Conservation (phyloP, 73 alveolate species). For the Tetrahymena thermophila region DNA sequence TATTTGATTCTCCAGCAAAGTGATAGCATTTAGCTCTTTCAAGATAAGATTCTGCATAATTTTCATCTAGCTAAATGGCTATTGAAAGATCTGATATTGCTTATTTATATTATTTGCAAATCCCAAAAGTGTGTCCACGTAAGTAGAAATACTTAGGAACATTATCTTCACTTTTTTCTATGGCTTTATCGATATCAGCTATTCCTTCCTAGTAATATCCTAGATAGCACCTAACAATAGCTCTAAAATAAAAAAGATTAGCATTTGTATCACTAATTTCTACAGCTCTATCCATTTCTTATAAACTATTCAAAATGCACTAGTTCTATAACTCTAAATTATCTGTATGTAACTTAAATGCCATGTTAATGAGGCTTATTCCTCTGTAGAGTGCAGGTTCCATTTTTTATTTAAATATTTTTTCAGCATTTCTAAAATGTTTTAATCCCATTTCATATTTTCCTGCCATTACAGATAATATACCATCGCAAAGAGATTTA, state of each 20-base stretch:
- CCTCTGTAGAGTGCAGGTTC: constrained; percentile 47
- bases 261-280: constrained; percentile 29
- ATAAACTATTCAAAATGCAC: constrained; percentile 5
- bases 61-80: constrained; percentile 37
- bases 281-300: constrained; percentile 29
- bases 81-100: constrained; percentile 40
- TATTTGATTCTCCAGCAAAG: constrained; percentile 21
- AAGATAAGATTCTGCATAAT: constrained; percentile 36
- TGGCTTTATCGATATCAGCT: constrained; percentile 38
- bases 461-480: constrained; percentile 20
- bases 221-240: constrained; percentile 28
- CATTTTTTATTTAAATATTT: constrained; percentile 36
- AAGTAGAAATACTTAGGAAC: constrained; percentile 28
- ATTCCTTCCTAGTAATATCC: constrained; percentile 33
- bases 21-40: constrained; percentile 44
- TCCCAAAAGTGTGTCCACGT: constrained; percentile 45
- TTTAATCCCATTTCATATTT: constrained; percentile 20
- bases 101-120: not conserved
- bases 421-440: constrained; percentile 29
- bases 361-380: constrained; percentile 28
- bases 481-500: constrained; percentile 42
- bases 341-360: constrained; percentile 7
- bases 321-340: not conserved
- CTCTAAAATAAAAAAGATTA: constrained; percentile 35
- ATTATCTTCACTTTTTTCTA: constrained; percentile 47